A percentile compares a stretch with the other conserved stretches of the same genome.
These are phyloP conservation scores for Trichophyton verrucosum DNA, from an alignment of 2,329 filamentous ascomycete genomes.

Conservation along the genomic window DNA sequence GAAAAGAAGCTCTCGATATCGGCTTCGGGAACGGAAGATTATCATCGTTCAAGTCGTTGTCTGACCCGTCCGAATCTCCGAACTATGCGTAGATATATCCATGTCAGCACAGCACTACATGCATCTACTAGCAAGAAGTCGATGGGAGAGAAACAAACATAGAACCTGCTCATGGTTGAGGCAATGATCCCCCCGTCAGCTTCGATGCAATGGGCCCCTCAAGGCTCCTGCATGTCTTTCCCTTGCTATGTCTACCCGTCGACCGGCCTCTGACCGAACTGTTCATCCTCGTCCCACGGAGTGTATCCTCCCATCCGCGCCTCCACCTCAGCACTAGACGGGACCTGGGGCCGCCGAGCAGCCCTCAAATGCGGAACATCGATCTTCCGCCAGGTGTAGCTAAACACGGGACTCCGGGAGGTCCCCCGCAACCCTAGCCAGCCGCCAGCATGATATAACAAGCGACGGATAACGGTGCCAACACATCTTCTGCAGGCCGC, in stretches of 20 bases:
- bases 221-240: constrained; percentile 1
- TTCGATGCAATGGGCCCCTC: background rate
- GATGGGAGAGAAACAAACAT: constrained; percentile 6
- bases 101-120: background rate
- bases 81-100: constrained; percentile 21
- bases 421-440: background rate
- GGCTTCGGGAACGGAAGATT: constrained; percentile 78
- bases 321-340: background rate
- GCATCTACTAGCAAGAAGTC: background rate
- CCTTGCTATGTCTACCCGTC: background rate
- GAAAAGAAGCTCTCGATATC: constrained; percentile 71
- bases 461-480: constrained; percentile 10
- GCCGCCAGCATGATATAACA: background rate
- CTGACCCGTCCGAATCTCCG: constrained; percentile 35
- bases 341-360: background rate
- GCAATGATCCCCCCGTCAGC: background rate
- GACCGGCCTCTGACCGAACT: no score
- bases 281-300: background rate
- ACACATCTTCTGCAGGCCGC: constrained; percentile 15
- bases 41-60: constrained; percentile 38
- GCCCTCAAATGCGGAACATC: background rate
- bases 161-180: constrained; percentile 12
- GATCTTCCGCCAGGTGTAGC: background rate
- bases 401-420: background rate
- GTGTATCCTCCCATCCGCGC: background rate